Evolutionary conservation across 1,139 yeast species (phyloP), one percentile per base, ranked within the genome.

Genomic region (Scheffersomyces parashehatae): DNA sequence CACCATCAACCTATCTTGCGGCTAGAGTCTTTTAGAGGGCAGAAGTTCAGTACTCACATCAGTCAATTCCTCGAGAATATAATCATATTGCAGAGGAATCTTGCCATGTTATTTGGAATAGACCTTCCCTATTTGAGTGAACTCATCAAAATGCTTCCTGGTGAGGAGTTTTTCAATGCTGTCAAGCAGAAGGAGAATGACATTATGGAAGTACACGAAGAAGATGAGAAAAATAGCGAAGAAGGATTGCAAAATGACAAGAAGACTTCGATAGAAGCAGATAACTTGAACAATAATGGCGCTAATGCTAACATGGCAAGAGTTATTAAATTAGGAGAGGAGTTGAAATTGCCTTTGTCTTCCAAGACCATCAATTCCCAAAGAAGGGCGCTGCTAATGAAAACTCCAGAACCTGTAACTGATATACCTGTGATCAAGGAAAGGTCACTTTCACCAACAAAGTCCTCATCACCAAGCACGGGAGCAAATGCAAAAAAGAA

Each of bases 61-160:
- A 75, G 74, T 48, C 70, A 65, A 39, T 73, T 70, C 44, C 55
- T 75, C 28, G 79, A 74, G 49, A 66, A 70, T 46, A 45, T 72
- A 35, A 71, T 75, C 14, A 51, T 47, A 11, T 50, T 72, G n/a
- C 78, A 72, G 48, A 39, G 49, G 5, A 64, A 62, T 10, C 46
- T 74, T 7, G 42, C 56, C 2, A 53, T 52, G 1, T 43, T 73
- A 9, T 65, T 73, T 46, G 51, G 53, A 9, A 42, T 56, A 3
- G 52, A 62, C 16, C 49, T 74, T 15, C 79, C 79, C 2, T 69
- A 70, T 45, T 51, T 73, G 20, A 53, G 51, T 1, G 71, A 70
- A 37, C 52, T 75, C 9, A 29, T 40, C 15, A 49, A 46, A 11
- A 61, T 59, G 14, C 50, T 74, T 5, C 80, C 79, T 1, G 65